These are phyloP conservation scores for Miamiensis avidus DNA, from an alignment of 169 alveolate genomes.

Conservation along the genomic window DNA sequence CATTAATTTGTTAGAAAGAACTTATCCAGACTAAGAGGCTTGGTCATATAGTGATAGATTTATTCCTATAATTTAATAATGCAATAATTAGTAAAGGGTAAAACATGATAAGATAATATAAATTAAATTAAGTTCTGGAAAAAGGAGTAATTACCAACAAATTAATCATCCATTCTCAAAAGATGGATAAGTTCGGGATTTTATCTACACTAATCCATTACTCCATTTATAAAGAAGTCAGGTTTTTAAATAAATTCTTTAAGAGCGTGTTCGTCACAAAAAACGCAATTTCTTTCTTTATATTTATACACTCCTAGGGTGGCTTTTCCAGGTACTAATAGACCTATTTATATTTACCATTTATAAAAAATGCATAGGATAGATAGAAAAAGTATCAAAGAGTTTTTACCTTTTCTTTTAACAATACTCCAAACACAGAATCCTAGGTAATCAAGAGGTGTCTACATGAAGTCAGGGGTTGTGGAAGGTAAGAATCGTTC, in stretches of 20 bases:
- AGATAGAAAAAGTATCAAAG: no score
- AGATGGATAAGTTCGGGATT: constrained; percentile 86
- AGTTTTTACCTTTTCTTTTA: constrained; percentile 62
- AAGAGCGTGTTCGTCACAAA: constrained; percentile 73
- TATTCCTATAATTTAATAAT: not conserved
- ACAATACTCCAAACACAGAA: constrained; percentile 84
- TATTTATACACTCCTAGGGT: constrained; percentile 82
- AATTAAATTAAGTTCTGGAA: constrained; percentile 9
- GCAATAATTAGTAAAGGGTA: not conserved
- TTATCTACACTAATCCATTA: constrained; percentile 69
- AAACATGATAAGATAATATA: no score
- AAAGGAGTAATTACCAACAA: not conserved
- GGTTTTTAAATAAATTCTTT: constrained; percentile 78
- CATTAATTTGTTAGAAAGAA: constrained; percentile 59
- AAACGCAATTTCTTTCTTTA: constrained; percentile 82
- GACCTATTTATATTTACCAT: not conserved
- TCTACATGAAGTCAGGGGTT: constrained; percentile 88
- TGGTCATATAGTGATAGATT: constrained; percentile 3
- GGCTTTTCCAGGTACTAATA: constrained; percentile 85
- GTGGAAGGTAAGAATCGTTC: constrained; percentile 71
- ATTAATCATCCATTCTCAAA: constrained; percentile 75
- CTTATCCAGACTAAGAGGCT: constrained; percentile 19
- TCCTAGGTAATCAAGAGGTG: constrained; percentile 88
- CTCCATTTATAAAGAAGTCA: constrained; percentile 69
- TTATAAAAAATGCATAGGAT: not conserved